A percentile compares a stretch with the other conserved stretches of the same genome.
Evolutionary conservation across 768 basidiomycete genomes (phyloP).

Genomic region (Lyophyllum shimeji): DNA sequence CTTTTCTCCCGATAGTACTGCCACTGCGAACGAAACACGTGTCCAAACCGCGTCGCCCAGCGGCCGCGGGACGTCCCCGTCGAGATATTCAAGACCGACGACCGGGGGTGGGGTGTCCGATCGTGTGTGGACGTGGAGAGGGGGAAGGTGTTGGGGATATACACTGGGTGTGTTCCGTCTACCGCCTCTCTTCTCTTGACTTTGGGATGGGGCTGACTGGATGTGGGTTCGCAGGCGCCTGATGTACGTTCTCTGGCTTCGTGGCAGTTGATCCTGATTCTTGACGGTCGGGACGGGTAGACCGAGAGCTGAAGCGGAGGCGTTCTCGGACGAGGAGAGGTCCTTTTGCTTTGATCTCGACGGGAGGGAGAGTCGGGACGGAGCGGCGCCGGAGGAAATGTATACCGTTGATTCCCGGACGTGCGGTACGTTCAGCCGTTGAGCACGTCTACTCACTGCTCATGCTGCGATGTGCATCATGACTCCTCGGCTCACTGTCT

Average conservation of each 20-base stretch:
- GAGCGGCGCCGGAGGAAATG: constrained; percentile 27
- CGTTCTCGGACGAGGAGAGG: constrained; percentile 32
- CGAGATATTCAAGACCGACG: constrained; percentile 63
- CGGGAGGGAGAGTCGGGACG: constrained; percentile 42
- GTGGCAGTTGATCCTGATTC: too few species aligned
- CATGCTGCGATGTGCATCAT: too few species aligned
- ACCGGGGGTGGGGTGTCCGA: constrained; percentile 69
- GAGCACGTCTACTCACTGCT: not conserved
- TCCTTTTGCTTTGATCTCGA: constrained; percentile 68
- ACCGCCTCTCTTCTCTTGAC: constrained; percentile 6
- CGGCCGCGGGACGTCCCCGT: constrained; percentile 53
- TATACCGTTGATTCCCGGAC: constrained; percentile 59
- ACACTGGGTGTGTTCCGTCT: constrained; percentile 54
- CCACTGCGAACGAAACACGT: constrained; percentile 36
- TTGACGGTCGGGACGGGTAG: too few species aligned
- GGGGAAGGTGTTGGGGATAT: constrained; percentile 67
- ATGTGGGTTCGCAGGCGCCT: constrained; percentile 32
- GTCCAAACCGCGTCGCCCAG: constrained; percentile 64
- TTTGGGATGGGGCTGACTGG: not conserved
- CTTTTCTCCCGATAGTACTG: constrained; percentile 36
- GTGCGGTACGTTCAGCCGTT: constrained; percentile 42
- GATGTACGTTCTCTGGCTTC: constrained; percentile 33
- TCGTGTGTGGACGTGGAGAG: constrained; percentile 35
- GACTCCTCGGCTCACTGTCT: too few species aligned
- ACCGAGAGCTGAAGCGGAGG: constrained; percentile 40